phyloP scores from a whole-genome alignment of 2,329 filamentous ascomycete species.

The Trichophyton mentagrophytes region DNA sequence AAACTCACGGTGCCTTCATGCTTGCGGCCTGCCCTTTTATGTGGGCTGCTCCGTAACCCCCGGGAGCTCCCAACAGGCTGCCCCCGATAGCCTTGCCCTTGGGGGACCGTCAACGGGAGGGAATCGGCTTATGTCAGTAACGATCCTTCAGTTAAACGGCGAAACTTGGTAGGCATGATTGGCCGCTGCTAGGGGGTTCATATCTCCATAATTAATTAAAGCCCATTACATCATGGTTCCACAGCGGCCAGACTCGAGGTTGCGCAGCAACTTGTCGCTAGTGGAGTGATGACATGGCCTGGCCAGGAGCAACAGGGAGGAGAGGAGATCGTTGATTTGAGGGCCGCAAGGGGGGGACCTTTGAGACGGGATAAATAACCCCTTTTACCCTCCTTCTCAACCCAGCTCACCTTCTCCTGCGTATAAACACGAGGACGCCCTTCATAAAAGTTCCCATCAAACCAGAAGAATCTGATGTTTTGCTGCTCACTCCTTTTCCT shows the following conservation, averaged over 20 bases:
- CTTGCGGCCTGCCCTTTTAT: neutral
- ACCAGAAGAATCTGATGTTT: neutral
- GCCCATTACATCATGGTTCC: slow-evolving; percentile 1
- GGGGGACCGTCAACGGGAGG: neutral
- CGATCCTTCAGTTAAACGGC: neutral
- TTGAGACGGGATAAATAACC: neutral
- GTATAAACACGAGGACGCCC: neutral
- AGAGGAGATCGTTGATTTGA: neutral
- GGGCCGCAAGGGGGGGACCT: neutral
- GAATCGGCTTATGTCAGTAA: neutral
- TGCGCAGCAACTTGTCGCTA: neutral
- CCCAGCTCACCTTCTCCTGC: neutral
- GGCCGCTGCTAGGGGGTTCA: neutral
- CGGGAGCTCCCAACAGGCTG: neutral
- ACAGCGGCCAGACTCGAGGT: neutral
- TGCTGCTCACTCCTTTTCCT: neutral
- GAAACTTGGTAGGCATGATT: neutral
- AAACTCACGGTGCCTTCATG: neutral
- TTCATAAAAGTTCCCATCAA: neutral
- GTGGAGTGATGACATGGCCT: neutral
- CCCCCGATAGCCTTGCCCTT: neutral
- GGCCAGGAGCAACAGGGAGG: neutral
- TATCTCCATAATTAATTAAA: neutral
- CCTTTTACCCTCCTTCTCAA: neutral
- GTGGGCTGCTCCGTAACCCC: neutral